Evolutionary conservation across 1,284 basidiomycete genomes (phyloP), one percentile per base, ranked within the genome.

Genomic region (Apiotrichum gamsii): DNA sequence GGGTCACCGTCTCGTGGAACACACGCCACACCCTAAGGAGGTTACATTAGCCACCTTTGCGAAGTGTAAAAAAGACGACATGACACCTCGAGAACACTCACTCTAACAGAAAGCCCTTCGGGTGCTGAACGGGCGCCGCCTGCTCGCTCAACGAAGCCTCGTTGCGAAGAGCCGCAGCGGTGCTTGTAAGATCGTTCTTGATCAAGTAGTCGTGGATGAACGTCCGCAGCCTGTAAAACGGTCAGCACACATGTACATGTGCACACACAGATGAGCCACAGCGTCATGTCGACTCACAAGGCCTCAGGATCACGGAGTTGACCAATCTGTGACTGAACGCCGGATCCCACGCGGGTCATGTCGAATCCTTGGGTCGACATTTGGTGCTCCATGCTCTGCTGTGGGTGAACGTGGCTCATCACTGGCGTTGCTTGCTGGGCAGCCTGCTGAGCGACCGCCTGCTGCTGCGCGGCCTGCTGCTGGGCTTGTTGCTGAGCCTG

Each of bases 1-100:
- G 66, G 16, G 62, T 69, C 37, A 73, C 72, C 2, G 70, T 60
- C 30, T 75, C 74, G 69, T 70, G 72, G 41, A 74, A 75, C 8
- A 70, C 63, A 16, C 61, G 54, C 74, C 74, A 75, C 61, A 71
- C 69, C 43, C 72, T 73, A 41, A 19, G 18, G 4, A 20, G 5
- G 35, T 58, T 20, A 52, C 33, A 29, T 6, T 11, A 23, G 13
- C 2, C 24, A 25, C 21, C 20, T 6, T 24, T 13, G 21, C 11
- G 25, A 16, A n/a, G n/a, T n/a, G n/a, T n/a, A n/a, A n/a, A n/a
- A n/a, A n/a, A n/a, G n/a, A n/a, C n/a, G n/a, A n/a, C n/a, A n/a
- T n/a, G n/a, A n/a, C n/a, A n/a, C n/a, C n/a, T n/a, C n/a, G n/a
- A n/a, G 10, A 23, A 13, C 4, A 64, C 71, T 61, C 45, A 74